These are phyloP conservation scores for Candida incommunis DNA, from an alignment of 805 yeast genomes.

Conservation along the genomic window DNA sequence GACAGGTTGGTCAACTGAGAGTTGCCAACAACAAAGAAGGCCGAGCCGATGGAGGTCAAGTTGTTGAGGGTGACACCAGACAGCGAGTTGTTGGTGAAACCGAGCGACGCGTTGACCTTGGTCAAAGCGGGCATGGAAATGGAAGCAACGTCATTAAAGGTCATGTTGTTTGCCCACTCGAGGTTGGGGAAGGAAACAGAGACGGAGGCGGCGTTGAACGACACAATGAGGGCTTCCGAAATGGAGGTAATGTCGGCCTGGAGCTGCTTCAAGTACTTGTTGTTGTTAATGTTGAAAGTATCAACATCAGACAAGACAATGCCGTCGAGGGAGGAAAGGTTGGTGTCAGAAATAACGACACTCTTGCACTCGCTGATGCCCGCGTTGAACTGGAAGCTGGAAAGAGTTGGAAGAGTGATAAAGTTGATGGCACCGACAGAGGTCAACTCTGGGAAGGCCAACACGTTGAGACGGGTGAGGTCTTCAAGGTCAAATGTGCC, in stretches of 20 bases:
- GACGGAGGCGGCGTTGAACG: slow-evolving; percentile 74
- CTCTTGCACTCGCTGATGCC: slow-evolving; percentile 64
- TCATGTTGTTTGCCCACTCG: slow-evolving; percentile 75
- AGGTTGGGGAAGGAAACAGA: slow-evolving; percentile 39
- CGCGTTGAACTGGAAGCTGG: slow-evolving; percentile 46
- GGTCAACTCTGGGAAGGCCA: slow-evolving; percentile 65
- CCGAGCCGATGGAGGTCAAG: slow-evolving; percentile 59
- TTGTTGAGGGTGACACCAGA: slow-evolving; percentile 23
- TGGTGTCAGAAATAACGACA: slow-evolving; percentile 35
- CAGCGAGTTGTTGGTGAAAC: slow-evolving; percentile 62
- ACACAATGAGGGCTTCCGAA: slow-evolving; percentile 58
- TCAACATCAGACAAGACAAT: slow-evolving; percentile 23
- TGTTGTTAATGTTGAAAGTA: slow-evolving; percentile 69
- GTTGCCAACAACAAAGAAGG: slow-evolving; percentile 65
- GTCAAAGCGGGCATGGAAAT: slow-evolving; percentile 57
- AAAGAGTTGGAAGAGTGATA: slow-evolving; percentile 78
- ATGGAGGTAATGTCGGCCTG: slow-evolving; percentile 61
- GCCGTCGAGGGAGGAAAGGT: slow-evolving; percentile 25
- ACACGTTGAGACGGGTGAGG: slow-evolving; percentile 50
- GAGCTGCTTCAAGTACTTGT: slow-evolving; percentile 50
- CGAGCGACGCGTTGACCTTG: slow-evolving; percentile 65
- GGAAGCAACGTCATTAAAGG: slow-evolving; percentile 67
- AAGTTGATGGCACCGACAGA: slow-evolving; percentile 71
- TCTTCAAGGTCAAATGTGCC: slow-evolving; percentile 49
- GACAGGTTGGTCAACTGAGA: slow-evolving; percentile 52